A percentile compares a stretch with the other conserved stretches of the same genome.
phyloP scores from a whole-genome alignment of 805 yeast species.

The Candida ovalis region DNA sequence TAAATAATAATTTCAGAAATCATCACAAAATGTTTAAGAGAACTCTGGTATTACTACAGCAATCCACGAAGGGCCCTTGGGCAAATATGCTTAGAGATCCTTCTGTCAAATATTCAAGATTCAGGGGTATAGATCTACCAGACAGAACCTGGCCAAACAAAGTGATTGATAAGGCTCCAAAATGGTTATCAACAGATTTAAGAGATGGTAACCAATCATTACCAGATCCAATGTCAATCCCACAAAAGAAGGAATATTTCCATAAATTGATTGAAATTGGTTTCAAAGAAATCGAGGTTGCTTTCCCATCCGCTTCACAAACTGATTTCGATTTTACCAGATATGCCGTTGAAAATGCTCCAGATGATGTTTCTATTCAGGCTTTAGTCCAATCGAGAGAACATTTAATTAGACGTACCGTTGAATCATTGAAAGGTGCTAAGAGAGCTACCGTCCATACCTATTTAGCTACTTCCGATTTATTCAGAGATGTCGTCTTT shows the following conservation, averaged over 20 bases:
- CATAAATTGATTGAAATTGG: conserved; percentile 70
- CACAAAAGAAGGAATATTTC: conserved; percentile 70
- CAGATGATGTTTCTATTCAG: conserved; percentile 70
- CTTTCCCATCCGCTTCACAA: conserved; percentile 80
- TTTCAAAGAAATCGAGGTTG: conserved; percentile 76
- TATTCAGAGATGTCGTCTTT: conserved; percentile 72
- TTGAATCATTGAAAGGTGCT: conserved; percentile 70
- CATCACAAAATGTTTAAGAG: conserved; percentile 27
- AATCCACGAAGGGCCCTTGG: conserved; percentile 27
- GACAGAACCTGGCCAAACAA: conserved; percentile 73
- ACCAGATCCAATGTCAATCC: conserved; percentile 79
- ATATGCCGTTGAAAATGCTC: conserved; percentile 74
- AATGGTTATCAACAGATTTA: conserved; percentile 77
- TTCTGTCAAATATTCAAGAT: conserved; percentile 55
- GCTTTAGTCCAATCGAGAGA: conserved; percentile 77
- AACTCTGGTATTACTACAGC: conserved; percentile 24
- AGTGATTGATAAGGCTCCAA: conserved; percentile 63
- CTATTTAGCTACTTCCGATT: conserved; percentile 72
- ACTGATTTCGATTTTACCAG: conserved; percentile 80
- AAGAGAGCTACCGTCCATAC: conserved; percentile 69
- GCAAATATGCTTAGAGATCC: conserved; percentile 68
- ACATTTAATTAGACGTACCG: conserved; percentile 67
- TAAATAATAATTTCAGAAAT: not conserved
- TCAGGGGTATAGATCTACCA: conserved; percentile 50
- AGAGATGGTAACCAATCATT: conserved; percentile 81